Base-by-base conservation (phyloP, 371 early-diverging fungal genomes). In the Nematocida sp. region DNA sequence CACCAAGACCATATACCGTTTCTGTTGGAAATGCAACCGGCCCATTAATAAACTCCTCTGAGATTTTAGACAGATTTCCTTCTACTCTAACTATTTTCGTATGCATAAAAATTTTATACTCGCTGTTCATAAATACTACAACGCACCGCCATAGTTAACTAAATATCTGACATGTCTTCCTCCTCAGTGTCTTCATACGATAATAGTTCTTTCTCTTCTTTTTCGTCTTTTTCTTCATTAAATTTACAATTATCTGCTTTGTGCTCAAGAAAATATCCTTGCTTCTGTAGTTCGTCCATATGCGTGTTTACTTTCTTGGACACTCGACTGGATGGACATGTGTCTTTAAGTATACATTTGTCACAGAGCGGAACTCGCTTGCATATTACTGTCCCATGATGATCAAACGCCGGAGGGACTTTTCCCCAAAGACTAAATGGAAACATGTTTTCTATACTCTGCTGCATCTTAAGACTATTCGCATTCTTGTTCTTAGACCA, bases 1-100 rank as follows among this genome's bases (percentile, higher is more conserved):
- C 94, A 1, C 94, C 97, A 33, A 99, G 89, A 0, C 99, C 98
- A 86, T 99, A 99, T 1, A 99, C 99, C 0, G 99, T 99, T 85
- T 99, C 98, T 13, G 99, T 98, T 7, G 99, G 98, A 56, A 99
- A 92, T 9, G 93, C 95, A 6, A 99, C 92, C 5, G 83, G 83
- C 9, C 7, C 44, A n/a, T 66, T 50, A 13, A 61, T 13, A 40
- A 82, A 71, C 9, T 11, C 55, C 39, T 44, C 70, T 11, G 25
- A 13, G 23, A 73, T 58, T 23, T 54, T 66, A 40, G 74, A 18
- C 39, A 67, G 4, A 33, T 78, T 67, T 5, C 57, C 71, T 15
- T 67, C 71, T 20, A 78, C 50, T 40, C 6, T 15, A 11, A 78
- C 44, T 44, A 70, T 70, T 45, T 78, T 60, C 33, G 80, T 70